Percentiles rank a stretch among this genome's conserved stretches.
These are phyloP conservation scores for Microsporum ferrugineum DNA, from an alignment of 2,329 filamentous ascomycete genomes.

Conservation along the genomic window DNA sequence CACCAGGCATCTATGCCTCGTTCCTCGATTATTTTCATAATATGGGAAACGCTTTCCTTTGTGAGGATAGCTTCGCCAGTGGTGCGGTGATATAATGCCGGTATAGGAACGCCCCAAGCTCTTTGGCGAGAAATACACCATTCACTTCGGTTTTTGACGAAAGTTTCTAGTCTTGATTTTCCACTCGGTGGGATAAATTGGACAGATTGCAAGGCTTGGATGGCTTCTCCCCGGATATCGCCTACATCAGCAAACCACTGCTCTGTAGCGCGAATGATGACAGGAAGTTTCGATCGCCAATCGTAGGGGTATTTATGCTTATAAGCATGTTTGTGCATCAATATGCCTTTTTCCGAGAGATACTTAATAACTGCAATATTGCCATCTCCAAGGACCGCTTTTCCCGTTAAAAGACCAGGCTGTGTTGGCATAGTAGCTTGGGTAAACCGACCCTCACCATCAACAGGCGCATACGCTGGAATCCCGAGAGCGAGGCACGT, in stretches of 20 bases:
- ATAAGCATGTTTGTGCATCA: constrained; percentile 60
- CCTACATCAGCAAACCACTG: constrained; percentile 97
- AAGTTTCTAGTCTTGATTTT: constrained; percentile 65
- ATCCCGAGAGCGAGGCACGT: constrained; percentile 62
- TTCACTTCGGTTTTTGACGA: constrained; percentile 76
- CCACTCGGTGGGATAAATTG: constrained; percentile 68
- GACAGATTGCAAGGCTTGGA: constrained; percentile 59
- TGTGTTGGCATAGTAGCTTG: constrained; percentile 62
- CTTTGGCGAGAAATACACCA: constrained; percentile 98
- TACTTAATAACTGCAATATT: constrained; percentile 58
- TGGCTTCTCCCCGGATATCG: constrained; percentile 62
- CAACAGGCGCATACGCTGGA: constrained; percentile 66
- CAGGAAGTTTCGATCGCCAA: constrained; percentile 87
- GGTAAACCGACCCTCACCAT: constrained; percentile 72
- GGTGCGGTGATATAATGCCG: constrained; percentile 63
- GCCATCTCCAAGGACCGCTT: constrained; percentile 60
- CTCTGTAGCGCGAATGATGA: constrained; percentile 82
- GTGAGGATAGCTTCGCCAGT: constrained; percentile 67
- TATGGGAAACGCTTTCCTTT: constrained; percentile 67
- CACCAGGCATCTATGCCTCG: constrained; percentile 91
- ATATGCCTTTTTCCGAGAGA: constrained; percentile 45
- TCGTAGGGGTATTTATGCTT: constrained; percentile 95
- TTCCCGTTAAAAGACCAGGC: constrained; percentile 55
- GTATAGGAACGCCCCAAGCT: constrained; percentile 93
- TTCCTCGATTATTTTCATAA: constrained; percentile 64